Evolutionary conservation across 139 green algal species (phyloP).

Genomic region (Chlamydomonas sp.): DNA sequence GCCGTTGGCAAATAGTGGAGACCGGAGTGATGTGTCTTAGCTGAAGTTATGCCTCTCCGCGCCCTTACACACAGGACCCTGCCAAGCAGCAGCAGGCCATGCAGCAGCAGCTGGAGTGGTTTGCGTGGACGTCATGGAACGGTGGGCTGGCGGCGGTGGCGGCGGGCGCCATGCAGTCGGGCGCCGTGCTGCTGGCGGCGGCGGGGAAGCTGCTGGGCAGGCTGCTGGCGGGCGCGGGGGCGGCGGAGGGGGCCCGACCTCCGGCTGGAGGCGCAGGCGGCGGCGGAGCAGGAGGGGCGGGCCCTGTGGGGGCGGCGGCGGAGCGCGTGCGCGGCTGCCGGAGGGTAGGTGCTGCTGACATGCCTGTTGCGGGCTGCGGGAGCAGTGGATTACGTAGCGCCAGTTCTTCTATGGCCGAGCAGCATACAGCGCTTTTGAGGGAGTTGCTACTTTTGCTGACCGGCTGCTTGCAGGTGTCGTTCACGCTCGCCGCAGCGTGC

Average conservation of each 20-base stretch:
- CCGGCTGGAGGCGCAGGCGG: too few relatives aligned
- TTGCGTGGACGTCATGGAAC: constrained; percentile 31
- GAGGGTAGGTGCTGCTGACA: background rate
- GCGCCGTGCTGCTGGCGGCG: constrained; percentile 12
- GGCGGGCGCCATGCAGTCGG: background rate
- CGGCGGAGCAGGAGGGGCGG: too few relatives aligned
- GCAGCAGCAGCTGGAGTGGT: constrained; percentile 37
- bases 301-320: too few relatives aligned
- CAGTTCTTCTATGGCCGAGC: background rate
- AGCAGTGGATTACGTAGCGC: background rate
- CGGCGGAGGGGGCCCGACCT: too few relatives aligned
- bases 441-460: background rate
- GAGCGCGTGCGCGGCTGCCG: constrained; percentile 10
- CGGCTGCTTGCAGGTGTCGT: background rate
- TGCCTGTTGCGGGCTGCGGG: background rate
- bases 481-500: background rate
- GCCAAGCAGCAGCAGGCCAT: background rate
- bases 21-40: too few relatives aligned
- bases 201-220: constrained; percentile 17
- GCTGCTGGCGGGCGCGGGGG: background rate
- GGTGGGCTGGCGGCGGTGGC: background rate
- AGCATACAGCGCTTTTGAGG: background rate
- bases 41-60: too few relatives aligned
- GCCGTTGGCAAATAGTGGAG: too few relatives aligned
- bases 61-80: background rate